Base-by-base conservation (phyloP, 2,329 filamentous ascomycete genomes). In the Diaporthe eres region DNA sequence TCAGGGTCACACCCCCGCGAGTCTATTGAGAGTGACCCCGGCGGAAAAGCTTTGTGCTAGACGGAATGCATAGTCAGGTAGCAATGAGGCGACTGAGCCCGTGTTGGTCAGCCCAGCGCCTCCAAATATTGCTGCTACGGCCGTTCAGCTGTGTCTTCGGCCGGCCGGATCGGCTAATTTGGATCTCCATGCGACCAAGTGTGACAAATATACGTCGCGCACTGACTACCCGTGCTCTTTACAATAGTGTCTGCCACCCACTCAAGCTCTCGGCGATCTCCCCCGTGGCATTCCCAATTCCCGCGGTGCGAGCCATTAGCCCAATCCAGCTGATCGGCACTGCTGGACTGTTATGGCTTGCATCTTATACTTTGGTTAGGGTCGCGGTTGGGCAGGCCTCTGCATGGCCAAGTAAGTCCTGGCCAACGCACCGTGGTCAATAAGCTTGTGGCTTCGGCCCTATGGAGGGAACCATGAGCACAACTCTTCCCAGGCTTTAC, bases 121-220 rank as follows among this genome's bases (percentile, higher is more conserved):
- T 47, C 7, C 17, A 58, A 15, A 22, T 1, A 6, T 34, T 19
- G 55, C 19, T 7, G 55, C 9, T 31, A 25, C n/a, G 39, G 8
- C 3, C 3, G 39, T 44, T 8, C 28, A 47, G 61, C 28, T 5
- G 42, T 47, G 61, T 25, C 25, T 12, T 49, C 25, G 25, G 61
- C 25, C 61, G 25, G 61, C 25, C 61, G 61, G 61, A 65, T 65
- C 42, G 61, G 61, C 42, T 19, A 65, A 31, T 65, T 2, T 31
- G 25, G 25, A 49, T 49, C 61, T 47, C 61, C 25, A 47, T 65
- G 61, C 42, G 25, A 15, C 25, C 9, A n/a, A 15, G 19, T 47
- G 61, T 47, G 28, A 65, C 42, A 42, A 19, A 34, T 13, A 47
- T 49, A 8, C 39, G 60, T 19, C 47, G 25, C 42, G 61, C 61